Evolutionary conservation across 2,329 filamentous ascomycete species (phyloP), one percentile per base, ranked within the genome.

Genomic region (Niveomyces coronatus): DNA sequence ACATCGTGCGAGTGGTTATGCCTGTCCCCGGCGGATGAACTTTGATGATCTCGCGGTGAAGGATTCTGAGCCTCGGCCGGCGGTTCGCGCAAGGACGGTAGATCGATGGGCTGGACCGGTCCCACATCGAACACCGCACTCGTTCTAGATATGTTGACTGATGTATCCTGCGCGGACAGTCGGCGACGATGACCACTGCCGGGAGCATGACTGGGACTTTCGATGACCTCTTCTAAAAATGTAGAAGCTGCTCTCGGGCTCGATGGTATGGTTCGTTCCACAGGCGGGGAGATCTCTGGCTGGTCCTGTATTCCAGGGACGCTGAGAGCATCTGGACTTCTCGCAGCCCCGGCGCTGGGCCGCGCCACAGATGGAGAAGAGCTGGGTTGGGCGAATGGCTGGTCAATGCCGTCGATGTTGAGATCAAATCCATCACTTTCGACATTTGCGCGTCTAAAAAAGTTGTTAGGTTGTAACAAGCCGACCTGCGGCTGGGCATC

Each of bases 351-450:
- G 14, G 27, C 28, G 23, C 24, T 29, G 11, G 37, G 17, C n/a
- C 23, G 22, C 11, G 22, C 17, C 24, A 15, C 17, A 3, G 30
- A 16, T 3, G 24, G 23, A 5, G 35, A 26, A 4, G 33, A 36
- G 18, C 39, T 36, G n/a, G 27, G n/a, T 9, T 46, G 45, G 28
- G 47, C 43, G 33, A 47, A 40, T n/a, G 43, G 39, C 3, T 46
- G 49, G 31, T 58, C 52, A 27, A 70, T 55, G 43, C 62, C 63
- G 19, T 61, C 64, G 33, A 73, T 58, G 33, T 67, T 56, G 47
- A 78, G 65, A 11, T 65, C 67, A 50, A 81, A 80, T 5, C 74
- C 74, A 9, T 39, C 37, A 45, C 79, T 72, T 45, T 66, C 71
- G 11, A 80, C 63, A 50, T 78, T 68, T 41, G 72, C 67, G 47